These are phyloP conservation scores for Botrytis galanthina DNA, from an alignment of 2,329 filamentous ascomycete species.

Conservation along the genomic window DNA sequence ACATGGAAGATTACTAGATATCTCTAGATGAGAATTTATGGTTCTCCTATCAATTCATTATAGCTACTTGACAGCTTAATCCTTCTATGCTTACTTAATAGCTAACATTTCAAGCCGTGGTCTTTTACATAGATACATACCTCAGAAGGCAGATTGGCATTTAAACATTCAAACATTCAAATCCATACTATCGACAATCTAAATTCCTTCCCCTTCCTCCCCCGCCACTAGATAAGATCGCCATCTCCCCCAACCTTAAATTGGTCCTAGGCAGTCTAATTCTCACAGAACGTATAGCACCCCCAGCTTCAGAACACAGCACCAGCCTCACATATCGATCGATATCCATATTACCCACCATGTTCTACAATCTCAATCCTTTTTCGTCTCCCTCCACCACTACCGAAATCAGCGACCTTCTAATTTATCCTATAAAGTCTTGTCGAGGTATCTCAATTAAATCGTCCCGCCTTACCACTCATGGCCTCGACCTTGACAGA, in stretches of 20 bases:
- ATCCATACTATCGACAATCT: not conserved
- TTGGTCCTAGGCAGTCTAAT: not conserved
- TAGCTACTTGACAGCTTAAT: not conserved
- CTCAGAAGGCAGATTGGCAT: not conserved
- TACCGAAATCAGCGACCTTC: conserved; percentile 40
- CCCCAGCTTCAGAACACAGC: not conserved
- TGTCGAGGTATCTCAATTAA: conserved; percentile 59
- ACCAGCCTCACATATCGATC: not conserved
- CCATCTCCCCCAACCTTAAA: not conserved
- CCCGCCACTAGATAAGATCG: not conserved
- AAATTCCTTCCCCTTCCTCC: not conserved
- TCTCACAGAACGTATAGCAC: not conserved
- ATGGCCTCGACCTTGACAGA: conserved; percentile 60
- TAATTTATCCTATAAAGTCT: conserved; percentile 65
- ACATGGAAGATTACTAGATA: not conserved
- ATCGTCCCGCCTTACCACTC: conserved; percentile 50
- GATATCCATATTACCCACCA: not conserved
- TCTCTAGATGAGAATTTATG: not conserved
- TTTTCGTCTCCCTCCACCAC: conserved; percentile 21
- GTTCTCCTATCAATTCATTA: not conserved
- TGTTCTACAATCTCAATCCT: conserved; percentile 22
- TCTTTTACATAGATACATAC: not conserved
- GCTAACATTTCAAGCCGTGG: not conserved
- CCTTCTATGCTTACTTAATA: not conserved
- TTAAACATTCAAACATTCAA: not conserved